Percentiles rank a stretch among this genome's conserved stretches.
phyloP scores from a whole-genome alignment of 345 rosid genomes.

The Carallia pectinifolia region DNA sequence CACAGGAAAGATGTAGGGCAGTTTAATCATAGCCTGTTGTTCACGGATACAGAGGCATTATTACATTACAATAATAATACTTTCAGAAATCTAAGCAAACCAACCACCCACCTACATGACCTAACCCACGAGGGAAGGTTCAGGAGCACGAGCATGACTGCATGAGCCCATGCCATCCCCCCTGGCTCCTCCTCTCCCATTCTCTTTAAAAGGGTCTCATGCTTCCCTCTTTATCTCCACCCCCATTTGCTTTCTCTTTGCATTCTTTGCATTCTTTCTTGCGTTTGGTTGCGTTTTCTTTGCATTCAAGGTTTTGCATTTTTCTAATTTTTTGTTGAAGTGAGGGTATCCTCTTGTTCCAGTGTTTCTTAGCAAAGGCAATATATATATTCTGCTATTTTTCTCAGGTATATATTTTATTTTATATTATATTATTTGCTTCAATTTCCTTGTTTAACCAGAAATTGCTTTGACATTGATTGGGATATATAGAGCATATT shows the following conservation, averaged over 20 bases:
- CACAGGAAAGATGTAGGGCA: constrained; percentile 27
- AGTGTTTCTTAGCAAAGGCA: too few species aligned
- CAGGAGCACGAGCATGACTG: not conserved
- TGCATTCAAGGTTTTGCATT: too few species aligned
- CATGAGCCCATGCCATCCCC: too few species aligned
- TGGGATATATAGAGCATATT: not conserved
- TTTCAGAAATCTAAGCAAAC: not conserved
- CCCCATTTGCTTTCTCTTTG: constrained; percentile 1
- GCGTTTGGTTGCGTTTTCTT: not conserved
- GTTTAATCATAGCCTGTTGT: constrained; percentile 3
- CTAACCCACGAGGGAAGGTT: constrained; percentile 8
- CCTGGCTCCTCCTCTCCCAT: too few species aligned
- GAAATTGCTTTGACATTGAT: not conserved
- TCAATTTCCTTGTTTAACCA: not conserved
- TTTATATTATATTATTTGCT: too few species aligned
- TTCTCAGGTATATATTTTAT: too few species aligned
- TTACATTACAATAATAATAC: not conserved
- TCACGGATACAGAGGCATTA: constrained; percentile 15
- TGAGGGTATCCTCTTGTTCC: too few species aligned
- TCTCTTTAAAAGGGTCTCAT: constrained; percentile 3
- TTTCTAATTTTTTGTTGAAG: too few species aligned
- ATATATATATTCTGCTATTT: too few species aligned
- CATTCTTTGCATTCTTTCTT: not conserved
- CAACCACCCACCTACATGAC: not conserved
- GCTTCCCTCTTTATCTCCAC: not conserved